These are phyloP conservation scores for Crithidia expoeki DNA, from an alignment of 208 protist genomes.

Conservation along the genomic window DNA sequence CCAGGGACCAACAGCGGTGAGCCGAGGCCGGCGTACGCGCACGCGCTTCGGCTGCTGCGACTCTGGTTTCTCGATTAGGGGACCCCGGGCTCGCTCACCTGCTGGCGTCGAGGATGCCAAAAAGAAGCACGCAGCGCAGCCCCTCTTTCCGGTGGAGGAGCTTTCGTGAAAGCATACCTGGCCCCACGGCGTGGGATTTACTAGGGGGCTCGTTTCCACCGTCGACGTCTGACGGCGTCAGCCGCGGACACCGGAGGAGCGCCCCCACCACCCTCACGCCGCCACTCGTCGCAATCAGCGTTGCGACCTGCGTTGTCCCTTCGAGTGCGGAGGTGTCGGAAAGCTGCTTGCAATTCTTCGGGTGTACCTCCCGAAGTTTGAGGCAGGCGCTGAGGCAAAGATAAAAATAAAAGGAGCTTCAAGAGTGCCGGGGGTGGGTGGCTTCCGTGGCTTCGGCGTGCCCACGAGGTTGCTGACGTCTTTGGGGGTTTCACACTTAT, in stretches of 20 bases:
- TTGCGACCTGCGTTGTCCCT: neutral
- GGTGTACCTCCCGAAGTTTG: conserved; percentile 8
- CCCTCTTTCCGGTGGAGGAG: too few relatives aligned
- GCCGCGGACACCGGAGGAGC: conserved; percentile 10
- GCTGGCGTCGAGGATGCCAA: conserved; percentile 13
- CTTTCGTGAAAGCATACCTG: neutral
- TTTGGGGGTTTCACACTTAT: conserved; percentile 3
- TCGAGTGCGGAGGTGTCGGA: neutral
- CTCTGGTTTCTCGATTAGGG: too few relatives aligned
- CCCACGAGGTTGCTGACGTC: conserved; percentile 1
- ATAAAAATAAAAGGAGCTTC: too few relatives aligned
- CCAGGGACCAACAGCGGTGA: neutral
- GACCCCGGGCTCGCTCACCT: too few relatives aligned
- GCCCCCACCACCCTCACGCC: conserved; percentile 2
- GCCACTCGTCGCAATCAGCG: conserved; percentile 4
- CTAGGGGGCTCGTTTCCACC: neutral
- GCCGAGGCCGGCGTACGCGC: neutral
- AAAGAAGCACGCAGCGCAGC: too few relatives aligned
- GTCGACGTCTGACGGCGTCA: conserved; percentile 6
- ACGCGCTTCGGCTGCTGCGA: conserved; percentile 2
- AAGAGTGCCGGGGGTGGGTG: neutral
- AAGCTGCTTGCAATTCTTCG: conserved; percentile 10
- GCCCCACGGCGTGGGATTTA: neutral
- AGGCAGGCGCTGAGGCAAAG: neutral
- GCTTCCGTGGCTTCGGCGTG: conserved; percentile 11